phyloP scores from a whole-genome alignment of 2,329 filamentous ascomycete genomes.

The Cercospora zeina region DNA sequence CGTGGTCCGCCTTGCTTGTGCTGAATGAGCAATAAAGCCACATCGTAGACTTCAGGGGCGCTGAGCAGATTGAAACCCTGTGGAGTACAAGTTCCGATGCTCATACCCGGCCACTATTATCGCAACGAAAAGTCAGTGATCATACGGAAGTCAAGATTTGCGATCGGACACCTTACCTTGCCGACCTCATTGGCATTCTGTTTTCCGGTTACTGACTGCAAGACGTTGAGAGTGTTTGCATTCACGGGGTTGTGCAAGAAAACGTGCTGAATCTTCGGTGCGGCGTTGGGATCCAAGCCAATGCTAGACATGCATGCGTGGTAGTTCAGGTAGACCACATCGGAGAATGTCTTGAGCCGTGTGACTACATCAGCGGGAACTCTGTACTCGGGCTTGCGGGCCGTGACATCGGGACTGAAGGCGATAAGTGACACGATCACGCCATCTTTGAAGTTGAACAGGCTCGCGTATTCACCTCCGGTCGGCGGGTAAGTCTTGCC shows the following conservation, averaged over 20 bases:
- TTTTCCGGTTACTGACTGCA: background rate
- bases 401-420: background rate
- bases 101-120: background rate
- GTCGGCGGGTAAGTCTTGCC: slow-evolving; percentile 2
- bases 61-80: background rate
- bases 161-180: no score
- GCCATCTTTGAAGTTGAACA: background rate
- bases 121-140: background rate
- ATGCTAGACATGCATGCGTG: background rate
- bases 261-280: background rate
- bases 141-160: background rate
- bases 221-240: background rate
- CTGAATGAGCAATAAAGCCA: background rate
- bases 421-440: background rate
- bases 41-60: background rate
- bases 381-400: background rate
- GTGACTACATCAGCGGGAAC: background rate
- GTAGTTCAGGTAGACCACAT: background rate
- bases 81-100: background rate
- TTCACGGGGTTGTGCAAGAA: background rate
- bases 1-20: background rate
- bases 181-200: background rate
- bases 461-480: background rate
- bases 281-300: no score
- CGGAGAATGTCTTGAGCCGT: background rate